These are phyloP conservation scores for Nitzschia palea DNA, from an alignment of 108 stramenopile genomes.

Conservation along the genomic window DNA sequence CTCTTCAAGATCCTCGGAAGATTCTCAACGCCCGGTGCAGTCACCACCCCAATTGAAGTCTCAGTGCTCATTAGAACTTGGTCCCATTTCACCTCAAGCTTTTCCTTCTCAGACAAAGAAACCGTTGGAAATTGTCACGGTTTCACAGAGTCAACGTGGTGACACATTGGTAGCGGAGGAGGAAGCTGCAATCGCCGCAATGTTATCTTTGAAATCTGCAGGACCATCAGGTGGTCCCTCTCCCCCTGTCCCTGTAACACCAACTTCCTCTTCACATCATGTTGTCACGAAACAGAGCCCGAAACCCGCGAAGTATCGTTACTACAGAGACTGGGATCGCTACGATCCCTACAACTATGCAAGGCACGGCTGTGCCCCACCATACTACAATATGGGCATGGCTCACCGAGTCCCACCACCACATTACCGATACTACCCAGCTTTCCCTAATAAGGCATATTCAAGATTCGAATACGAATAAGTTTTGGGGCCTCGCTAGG, in stretches of 20 bases:
- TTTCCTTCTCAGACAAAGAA: constrained; percentile 2
- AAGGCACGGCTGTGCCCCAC: not conserved
- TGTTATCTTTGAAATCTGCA: constrained; percentile 36
- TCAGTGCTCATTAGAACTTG: not conserved
- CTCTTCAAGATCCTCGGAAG: constrained; percentile 29
- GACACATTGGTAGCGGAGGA: constrained; percentile 27
- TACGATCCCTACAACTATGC: not conserved
- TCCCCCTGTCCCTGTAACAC: not conserved
- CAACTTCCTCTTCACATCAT: not conserved
- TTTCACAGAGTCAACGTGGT: not conserved
- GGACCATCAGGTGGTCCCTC: not conserved
- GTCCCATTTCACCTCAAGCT: not conserved
- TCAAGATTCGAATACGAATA: constrained; percentile 2
- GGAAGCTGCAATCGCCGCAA: constrained; percentile 40
- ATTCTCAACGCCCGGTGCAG: not conserved
- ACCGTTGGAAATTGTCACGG: not conserved
- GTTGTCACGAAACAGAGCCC: not conserved
- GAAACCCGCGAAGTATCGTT: not conserved
- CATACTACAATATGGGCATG: constrained; percentile 10
- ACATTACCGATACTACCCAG: constrained; percentile 12
- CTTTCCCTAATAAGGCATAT: not conserved
- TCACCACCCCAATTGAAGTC: not conserved
- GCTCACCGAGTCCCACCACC: not conserved
- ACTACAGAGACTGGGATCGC: constrained; percentile 14
- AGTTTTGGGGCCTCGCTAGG: too few relatives aligned